phyloP scores from a whole-genome alignment of 164 flowering plant species.

The Stephania yunnanensis region DNA sequence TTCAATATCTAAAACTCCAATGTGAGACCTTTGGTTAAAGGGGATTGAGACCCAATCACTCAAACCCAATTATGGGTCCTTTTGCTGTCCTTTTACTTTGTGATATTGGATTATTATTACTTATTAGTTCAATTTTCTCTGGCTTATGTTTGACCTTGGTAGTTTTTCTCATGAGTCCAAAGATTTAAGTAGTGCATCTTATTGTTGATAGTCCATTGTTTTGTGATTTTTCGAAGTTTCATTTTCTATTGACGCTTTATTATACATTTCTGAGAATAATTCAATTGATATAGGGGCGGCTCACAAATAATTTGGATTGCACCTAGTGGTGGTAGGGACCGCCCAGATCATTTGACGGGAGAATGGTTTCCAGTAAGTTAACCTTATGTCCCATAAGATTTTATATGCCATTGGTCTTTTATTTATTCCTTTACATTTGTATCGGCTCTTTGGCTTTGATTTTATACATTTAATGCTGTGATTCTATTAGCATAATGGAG shows the following conservation, averaged over 20 bases:
- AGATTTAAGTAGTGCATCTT: background rate
- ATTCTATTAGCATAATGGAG: too few relatives aligned
- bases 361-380: conserved; percentile 84
- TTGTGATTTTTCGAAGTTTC: background rate
- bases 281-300: conserved; percentile 53
- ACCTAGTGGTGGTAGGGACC: conserved; percentile 99
- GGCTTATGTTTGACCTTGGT: conserved; percentile 1
- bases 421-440: background rate
- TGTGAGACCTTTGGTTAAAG: too few relatives aligned
- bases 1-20: too few relatives aligned
- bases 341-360: conserved; percentile 68
- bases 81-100: background rate
- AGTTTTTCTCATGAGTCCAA: background rate
- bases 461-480: too few relatives aligned
- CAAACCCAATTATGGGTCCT: too few relatives aligned
- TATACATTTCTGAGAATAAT: conserved; percentile 12
- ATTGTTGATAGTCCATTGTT: background rate
- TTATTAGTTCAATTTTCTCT: background rate
- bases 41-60: too few relatives aligned
- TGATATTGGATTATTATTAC: background rate
- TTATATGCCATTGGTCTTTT: background rate
- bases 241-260: background rate
- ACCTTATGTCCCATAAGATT: background rate
- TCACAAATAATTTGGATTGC: conserved; percentile 96
- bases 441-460: background rate